Evolutionary conservation across 306 rosid species (phyloP).

Genomic region (Carpinus viminea): DNA sequence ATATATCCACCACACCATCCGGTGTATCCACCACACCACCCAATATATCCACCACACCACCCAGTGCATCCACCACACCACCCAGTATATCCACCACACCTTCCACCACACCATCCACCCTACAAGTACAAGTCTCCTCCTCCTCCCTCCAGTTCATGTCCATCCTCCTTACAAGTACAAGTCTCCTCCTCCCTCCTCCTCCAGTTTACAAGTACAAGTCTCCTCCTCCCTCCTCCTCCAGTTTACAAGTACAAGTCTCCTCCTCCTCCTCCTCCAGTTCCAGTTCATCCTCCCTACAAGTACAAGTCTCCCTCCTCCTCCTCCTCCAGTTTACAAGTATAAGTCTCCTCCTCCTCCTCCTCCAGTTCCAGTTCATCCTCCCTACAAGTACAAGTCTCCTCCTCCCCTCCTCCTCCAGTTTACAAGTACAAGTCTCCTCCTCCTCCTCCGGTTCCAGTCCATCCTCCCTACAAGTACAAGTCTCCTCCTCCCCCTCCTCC

Average conservation of each 20-base stretch:
- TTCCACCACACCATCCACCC: neutral
- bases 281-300: neutral
- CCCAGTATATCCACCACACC: neutral
- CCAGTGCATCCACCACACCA: neutral
- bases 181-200: conserved; percentile 16
- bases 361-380: too few relatives aligned
- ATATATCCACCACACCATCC: neutral
- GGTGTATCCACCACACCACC: neutral
- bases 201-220: neutral
- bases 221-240: neutral
- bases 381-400: too few relatives aligned
- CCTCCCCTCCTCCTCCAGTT: too few relatives aligned
- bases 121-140: neutral
- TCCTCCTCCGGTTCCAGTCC: too few relatives aligned
- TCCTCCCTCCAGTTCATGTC: neutral
- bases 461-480: too few relatives aligned
- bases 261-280: neutral
- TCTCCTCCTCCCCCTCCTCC: too few relatives aligned
- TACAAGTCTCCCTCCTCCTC: neutral
- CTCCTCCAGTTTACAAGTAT: too few relatives aligned
- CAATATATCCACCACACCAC: neutral
- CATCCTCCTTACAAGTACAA: conserved; percentile 11
- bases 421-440: too few relatives aligned
- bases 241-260: conserved; percentile 4
- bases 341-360: too few relatives aligned